Conservation (phyloP, 192 early-diverging fungal species). For the Ambispora gerdemannii region DNA sequence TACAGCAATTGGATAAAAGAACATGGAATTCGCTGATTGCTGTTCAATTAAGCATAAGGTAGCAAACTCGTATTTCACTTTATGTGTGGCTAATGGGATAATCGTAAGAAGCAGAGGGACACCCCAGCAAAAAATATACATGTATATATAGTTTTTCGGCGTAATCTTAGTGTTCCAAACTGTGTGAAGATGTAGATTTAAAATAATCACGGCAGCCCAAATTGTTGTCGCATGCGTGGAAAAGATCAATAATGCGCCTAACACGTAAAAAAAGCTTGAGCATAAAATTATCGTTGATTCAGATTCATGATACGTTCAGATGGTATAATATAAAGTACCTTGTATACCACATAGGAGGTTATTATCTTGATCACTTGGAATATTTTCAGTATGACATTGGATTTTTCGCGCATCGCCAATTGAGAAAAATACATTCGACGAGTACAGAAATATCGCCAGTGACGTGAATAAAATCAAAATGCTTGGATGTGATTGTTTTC, state of each 20-base stretch:
- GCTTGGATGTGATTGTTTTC: constrained; percentile 47
- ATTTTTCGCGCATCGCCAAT: constrained; percentile 41
- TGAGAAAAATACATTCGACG: constrained; percentile 45
- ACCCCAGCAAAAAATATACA: constrained; percentile 52
- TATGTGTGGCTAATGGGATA: constrained; percentile 37
- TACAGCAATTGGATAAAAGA: constrained; percentile 55
- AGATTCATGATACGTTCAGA: background rate
- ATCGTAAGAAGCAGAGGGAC: constrained; percentile 37
- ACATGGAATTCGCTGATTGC: constrained; percentile 38
- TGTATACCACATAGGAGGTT: constrained; percentile 48
- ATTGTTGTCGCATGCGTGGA: constrained; percentile 39
- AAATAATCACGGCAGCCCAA: constrained; percentile 49
- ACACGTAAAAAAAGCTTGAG: background rate
- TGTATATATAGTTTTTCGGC: constrained; percentile 38
- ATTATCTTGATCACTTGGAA: constrained; percentile 45
- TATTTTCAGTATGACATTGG: constrained; percentile 42
- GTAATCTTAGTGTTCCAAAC: constrained; percentile 56
- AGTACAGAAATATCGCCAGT: constrained; percentile 49
- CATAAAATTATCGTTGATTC: background rate
- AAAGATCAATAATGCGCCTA: constrained; percentile 51
- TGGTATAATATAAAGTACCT: constrained; percentile 31
- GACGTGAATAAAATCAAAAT: constrained; percentile 48
- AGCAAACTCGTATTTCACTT: constrained; percentile 49
- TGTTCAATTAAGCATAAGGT: constrained; percentile 49
- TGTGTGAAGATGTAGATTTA: constrained; percentile 51